These are phyloP conservation scores for Mucor irregularis DNA, from an alignment of 371 early-diverging fungal species.

Conservation along the genomic window DNA sequence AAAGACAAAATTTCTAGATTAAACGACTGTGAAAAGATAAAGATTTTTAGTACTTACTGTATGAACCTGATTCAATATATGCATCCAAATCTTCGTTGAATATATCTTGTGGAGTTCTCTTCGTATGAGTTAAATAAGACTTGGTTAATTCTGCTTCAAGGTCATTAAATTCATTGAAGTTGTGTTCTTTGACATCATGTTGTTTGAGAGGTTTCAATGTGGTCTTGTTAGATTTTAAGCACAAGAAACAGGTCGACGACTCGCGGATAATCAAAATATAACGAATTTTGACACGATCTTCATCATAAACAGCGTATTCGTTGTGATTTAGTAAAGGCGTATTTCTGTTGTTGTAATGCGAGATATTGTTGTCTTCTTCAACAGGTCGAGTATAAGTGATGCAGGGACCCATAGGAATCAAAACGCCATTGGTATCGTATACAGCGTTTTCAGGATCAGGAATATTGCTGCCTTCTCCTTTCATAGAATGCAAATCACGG, in stretches of 20 bases:
- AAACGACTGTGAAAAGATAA: background rate
- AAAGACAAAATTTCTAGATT: background rate
- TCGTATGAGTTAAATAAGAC: conserved; percentile 20
- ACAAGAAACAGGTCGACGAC: conserved; percentile 41
- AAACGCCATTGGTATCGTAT: conserved; percentile 35
- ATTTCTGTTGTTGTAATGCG: background rate
- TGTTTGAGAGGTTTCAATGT: conserved; percentile 23
- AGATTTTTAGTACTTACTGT: conserved; percentile 30
- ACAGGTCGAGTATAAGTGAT: background rate
- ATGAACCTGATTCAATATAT: conserved; percentile 15
- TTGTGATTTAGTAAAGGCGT: conserved; percentile 36
- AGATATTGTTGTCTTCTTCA: background rate
- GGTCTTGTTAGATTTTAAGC: conserved; percentile 7
- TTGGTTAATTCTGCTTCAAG: conserved; percentile 30
- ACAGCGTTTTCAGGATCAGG: conserved; percentile 42
- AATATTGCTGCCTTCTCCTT: conserved; percentile 45
- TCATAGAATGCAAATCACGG: conserved; percentile 30
- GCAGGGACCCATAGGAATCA: conserved; percentile 49
- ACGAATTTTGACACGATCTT: conserved; percentile 51
- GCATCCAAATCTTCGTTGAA: conserved; percentile 26
- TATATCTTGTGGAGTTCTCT: conserved; percentile 19
- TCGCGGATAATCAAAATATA: conserved; percentile 55
- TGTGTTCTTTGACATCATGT: conserved; percentile 10
- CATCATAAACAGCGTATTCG: conserved; percentile 63
- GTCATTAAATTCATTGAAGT: conserved; percentile 14